Conservation (phyloP, 805 yeast species). For the Zygosaccharomyces lentus region DNA sequence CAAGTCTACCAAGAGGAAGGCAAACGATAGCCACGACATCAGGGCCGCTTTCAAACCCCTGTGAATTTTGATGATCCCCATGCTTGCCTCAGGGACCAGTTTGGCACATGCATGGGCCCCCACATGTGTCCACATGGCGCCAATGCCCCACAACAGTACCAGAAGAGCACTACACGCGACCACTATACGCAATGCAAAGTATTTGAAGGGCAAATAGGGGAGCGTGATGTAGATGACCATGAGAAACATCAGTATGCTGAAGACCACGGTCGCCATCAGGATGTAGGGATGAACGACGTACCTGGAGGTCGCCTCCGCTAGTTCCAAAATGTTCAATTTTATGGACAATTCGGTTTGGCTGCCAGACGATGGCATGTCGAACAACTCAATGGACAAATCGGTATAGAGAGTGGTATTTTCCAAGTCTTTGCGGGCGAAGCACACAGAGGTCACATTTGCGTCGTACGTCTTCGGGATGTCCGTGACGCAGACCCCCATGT, state of each 20-base stretch:
- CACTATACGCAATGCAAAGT: constrained; percentile 25
- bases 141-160: constrained; percentile 56
- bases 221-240: constrained; percentile 41
- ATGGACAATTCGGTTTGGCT: constrained; percentile 11
- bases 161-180: constrained; percentile 36
- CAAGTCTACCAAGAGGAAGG: constrained; percentile 42
- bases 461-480: constrained; percentile 25
- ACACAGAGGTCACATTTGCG: constrained; percentile 16
- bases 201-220: constrained; percentile 47
- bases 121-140: constrained; percentile 60
- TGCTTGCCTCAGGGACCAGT: constrained; percentile 48
- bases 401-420: constrained; percentile 22
- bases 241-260: constrained; percentile 41
- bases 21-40: constrained; percentile 59
- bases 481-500: constrained; percentile 52
- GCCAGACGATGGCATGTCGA: constrained; percentile 21
- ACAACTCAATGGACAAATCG: constrained; percentile 27
- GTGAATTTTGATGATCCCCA: constrained; percentile 43
- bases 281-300: constrained; percentile 52
- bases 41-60: constrained; percentile 51
- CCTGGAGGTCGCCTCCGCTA: constrained; percentile 45
- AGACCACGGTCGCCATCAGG: constrained; percentile 45
- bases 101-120: constrained; percentile 44
- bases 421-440: constrained; percentile 29
- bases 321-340: constrained; percentile 41